Conservation (phyloP, 116 monocot species). For the Dioscorea cayenensis region DNA sequence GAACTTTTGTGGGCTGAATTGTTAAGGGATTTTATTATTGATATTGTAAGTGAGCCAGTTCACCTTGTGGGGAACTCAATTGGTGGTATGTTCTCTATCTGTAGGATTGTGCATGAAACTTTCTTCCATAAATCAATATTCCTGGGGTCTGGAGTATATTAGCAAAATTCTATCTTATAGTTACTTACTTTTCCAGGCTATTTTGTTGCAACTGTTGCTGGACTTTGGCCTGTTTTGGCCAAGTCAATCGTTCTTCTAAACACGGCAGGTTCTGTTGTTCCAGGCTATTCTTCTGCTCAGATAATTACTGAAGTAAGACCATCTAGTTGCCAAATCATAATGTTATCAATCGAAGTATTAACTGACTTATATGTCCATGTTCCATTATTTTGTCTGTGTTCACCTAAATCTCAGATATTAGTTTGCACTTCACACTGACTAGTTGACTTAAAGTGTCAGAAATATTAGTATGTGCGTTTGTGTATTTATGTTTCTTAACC, state of each 20-base stretch:
- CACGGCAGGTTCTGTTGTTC: slow-evolving; percentile 71
- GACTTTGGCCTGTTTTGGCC: slow-evolving; percentile 70
- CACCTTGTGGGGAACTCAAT: slow-evolving; percentile 97
- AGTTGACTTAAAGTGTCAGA: no score
- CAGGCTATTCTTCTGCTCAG: slow-evolving; percentile 40
- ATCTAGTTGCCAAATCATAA: neutral
- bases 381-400: no score
- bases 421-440: no score
- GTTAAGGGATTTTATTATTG: slow-evolving; percentile 87
- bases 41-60: slow-evolving; percentile 76
- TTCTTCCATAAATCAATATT: neutral
- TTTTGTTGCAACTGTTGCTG: slow-evolving; percentile 54
- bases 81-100: slow-evolving; percentile 45
- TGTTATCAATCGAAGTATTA: no score
- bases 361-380: no score
- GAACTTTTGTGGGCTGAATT: slow-evolving; percentile 90
- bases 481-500: no score
- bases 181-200: slow-evolving; percentile 49
- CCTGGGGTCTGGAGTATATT: no score
- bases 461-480: no score
- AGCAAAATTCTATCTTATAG: slow-evolving; percentile 7
- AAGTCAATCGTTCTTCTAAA: slow-evolving; percentile 76
- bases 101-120: neutral
- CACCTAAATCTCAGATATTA: no score
- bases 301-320: slow-evolving; percentile 40